Percentiles rank a stretch among this genome's conserved stretches.
phyloP scores from a whole-genome alignment of 2,329 filamentous ascomycete species.

The Colletotrichum sp. region DNA sequence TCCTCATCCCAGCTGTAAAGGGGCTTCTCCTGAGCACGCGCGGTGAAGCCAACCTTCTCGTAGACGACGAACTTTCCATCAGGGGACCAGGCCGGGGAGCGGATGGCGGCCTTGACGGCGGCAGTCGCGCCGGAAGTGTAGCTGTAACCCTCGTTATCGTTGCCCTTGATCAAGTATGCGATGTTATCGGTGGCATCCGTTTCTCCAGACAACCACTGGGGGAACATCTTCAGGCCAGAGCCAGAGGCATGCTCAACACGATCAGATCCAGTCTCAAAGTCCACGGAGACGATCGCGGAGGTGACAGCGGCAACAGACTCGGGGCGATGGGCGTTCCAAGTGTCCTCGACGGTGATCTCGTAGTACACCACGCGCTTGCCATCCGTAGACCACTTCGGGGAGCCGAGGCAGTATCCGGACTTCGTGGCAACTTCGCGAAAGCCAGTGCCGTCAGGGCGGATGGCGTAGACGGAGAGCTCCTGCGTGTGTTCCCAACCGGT shows the following conservation, averaged over 20 bases:
- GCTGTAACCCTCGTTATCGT: constrained; percentile 4
- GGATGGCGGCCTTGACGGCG: neutral
- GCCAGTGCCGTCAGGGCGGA: constrained; percentile 4
- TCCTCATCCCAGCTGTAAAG: constrained; percentile 11
- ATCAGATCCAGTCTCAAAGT: constrained; percentile 3
- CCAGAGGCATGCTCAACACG: constrained; percentile 6
- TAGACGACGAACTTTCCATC: constrained; percentile 10
- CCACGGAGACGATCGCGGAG: constrained; percentile 8
- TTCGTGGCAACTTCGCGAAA: neutral
- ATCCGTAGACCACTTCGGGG: constrained; percentile 1
- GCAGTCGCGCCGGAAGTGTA: neutral
- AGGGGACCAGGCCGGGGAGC: constrained; percentile 8
- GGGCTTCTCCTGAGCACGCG: constrained; percentile 8
- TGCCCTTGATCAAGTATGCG: constrained; percentile 5
- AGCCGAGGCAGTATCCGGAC: constrained; percentile 6
- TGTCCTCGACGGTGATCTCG: constrained; percentile 8
- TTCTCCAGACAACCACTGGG: neutral
- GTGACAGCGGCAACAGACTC: neutral
- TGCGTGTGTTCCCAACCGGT: constrained; percentile 11
- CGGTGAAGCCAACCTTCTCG: constrained; percentile 9
- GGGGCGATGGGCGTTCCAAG: constrained; percentile 8
- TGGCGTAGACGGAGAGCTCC: constrained; percentile 4
- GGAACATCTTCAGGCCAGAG: constrained; percentile 4
- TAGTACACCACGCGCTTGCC: constrained; percentile 4
- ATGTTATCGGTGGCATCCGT: neutral